Evolutionary conservation across 441 rosid species (phyloP).

Genomic region (Erodium chrysanthum): DNA sequence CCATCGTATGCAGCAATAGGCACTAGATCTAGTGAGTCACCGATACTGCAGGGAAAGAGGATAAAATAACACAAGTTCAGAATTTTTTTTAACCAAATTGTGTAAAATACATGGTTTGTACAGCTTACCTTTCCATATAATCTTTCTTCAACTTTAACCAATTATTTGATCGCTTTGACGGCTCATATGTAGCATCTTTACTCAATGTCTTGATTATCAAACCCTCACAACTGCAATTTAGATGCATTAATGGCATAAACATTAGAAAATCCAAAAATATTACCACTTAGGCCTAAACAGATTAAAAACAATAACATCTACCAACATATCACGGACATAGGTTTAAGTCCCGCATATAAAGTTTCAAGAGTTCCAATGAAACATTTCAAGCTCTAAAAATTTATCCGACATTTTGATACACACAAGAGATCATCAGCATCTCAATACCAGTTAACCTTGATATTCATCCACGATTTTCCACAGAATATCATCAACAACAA

Average conservation of each 20-base stretch:
- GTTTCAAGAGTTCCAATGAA: not conserved
- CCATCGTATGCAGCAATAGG: conserved; percentile 94
- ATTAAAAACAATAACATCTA: too few species aligned
- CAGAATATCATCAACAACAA: conserved; percentile 18
- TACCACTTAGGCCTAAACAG: too few species aligned
- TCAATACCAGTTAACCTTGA: not conserved
- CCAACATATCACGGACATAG: not conserved
- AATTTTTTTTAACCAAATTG: not conserved
- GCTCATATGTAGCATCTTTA: conserved; percentile 90
- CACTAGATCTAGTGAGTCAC: conserved; percentile 90
- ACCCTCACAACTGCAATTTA: conserved; percentile 82
- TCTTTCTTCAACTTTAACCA: conserved; percentile 95
- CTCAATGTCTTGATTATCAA: conserved; percentile 80
- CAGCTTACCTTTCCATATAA: conserved; percentile 67
- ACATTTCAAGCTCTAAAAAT: not conserved
- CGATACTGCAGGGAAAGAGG: conserved; percentile 44
- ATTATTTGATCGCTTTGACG: conserved; percentile 78
- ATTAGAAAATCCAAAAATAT: too few species aligned
- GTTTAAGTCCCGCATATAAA: not conserved
- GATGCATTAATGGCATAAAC: conserved; percentile 13
- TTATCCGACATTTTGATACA: not conserved
- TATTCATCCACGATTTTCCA: not conserved
- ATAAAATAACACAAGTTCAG: not conserved
- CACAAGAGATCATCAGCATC: conserved; percentile 1
- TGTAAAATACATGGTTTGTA: not conserved